Conservation (phyloP, 2,329 filamentous ascomycete species). For the Penicillium sp. region DNA sequence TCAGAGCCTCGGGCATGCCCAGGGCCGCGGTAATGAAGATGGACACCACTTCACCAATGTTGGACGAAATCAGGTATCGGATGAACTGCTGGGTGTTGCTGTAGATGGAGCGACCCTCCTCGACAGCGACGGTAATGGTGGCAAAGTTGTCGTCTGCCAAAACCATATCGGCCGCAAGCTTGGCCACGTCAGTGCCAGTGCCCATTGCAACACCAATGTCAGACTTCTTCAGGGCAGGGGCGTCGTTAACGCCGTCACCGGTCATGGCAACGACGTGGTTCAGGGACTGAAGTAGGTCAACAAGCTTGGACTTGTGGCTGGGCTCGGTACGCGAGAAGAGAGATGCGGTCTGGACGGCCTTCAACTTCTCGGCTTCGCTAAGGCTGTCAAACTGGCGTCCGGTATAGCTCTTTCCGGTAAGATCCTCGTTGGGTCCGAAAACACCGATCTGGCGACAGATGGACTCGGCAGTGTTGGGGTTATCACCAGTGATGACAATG, state of each 20-base stretch:
- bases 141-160: conserved; percentile 98
- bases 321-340: conserved; percentile 96
- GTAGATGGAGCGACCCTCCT: conserved; percentile 97
- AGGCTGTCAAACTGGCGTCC: conserved; percentile 91
- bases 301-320: conserved; percentile 92
- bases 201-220: conserved; percentile 99
- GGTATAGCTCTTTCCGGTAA: conserved; percentile 88
- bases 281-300: conserved; percentile 87
- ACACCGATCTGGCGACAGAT: conserved; percentile 97
- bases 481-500: conserved; percentile 97
- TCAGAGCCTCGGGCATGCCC: conserved; percentile 95
- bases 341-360: conserved; percentile 77
- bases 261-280: conserved; percentile 99
- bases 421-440: conserved; percentile 74
- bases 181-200: conserved; percentile 92
- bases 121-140: conserved; percentile 90
- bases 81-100: conserved; percentile 99
- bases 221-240: conserved; percentile 93
- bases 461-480: conserved; percentile 93
- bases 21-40: conserved; percentile 96
- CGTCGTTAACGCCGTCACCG: conserved; percentile 97
- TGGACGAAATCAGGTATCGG: conserved; percentile 96
- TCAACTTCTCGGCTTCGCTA: conserved; percentile 69
- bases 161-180: conserved; percentile 96
- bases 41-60: conserved; percentile 97